These are phyloP conservation scores for Nakaseomyces delphensis DNA, from an alignment of 1,139 yeast species.

Conservation along the genomic window DNA sequence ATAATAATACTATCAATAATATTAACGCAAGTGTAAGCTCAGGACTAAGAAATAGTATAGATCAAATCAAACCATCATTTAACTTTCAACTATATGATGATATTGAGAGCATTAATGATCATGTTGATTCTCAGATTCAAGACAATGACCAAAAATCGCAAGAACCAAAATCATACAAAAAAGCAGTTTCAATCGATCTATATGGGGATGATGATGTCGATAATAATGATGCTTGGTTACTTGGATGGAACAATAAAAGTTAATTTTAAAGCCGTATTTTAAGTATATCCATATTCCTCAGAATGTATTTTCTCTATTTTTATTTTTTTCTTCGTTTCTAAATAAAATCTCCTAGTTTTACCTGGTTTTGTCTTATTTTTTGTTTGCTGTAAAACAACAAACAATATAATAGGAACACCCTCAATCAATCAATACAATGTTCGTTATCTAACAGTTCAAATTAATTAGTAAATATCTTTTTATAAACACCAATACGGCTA, in stretches of 20 bases:
- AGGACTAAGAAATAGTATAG: neutral
- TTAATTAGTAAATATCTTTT: neutral
- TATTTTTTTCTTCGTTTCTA: neutral
- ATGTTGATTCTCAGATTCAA: neutral
- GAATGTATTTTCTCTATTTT: neutral
- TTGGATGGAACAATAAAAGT: slow-evolving; percentile 23
- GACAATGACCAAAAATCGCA: slow-evolving; percentile 8
- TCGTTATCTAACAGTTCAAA: no score
- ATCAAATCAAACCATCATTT: slow-evolving; percentile 7
- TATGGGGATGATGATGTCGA: slow-evolving; percentile 24
- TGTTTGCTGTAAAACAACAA: no score
- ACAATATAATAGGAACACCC: no score
- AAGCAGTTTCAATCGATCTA: slow-evolving; percentile 24
- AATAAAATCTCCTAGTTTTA: neutral
- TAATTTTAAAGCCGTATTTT: slow-evolving; percentile 1
- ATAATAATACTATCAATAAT: neutral
- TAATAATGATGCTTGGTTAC: slow-evolving; percentile 23
- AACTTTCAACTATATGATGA: slow-evolving; percentile 21
- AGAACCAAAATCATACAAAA: slow-evolving; percentile 17
- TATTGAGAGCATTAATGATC: slow-evolving; percentile 6
- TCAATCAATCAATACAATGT: no score
- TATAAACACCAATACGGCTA: neutral
- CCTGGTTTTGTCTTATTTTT: neutral
- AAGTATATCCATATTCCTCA: neutral
- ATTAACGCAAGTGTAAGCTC: neutral